Evolutionary conservation across 495 filamentous ascomycete species (phyloP).

Genomic region (Acidiella bohemica): DNA sequence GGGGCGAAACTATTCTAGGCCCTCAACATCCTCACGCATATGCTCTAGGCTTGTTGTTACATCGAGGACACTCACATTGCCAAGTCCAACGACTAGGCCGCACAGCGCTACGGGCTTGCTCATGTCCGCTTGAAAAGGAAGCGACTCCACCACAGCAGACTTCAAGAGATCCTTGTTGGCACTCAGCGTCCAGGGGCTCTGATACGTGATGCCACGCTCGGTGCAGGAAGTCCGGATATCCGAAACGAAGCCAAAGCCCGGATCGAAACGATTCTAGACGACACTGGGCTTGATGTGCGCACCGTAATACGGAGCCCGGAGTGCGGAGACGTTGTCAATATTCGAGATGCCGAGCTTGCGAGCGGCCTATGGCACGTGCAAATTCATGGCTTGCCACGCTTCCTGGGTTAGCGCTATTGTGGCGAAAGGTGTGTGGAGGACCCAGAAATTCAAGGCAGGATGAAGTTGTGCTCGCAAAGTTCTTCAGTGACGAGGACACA

Average conservation of each 20-base stretch:
- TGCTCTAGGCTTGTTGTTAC: no score
- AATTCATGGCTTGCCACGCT: constrained; percentile 50
- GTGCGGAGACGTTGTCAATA: constrained; percentile 35
- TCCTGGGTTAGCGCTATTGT: constrained; percentile 44
- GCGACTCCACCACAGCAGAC: constrained; percentile 35
- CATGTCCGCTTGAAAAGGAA: constrained; percentile 37
- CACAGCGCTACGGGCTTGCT: constrained; percentile 50
- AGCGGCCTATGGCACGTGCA: constrained; percentile 50
- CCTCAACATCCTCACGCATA: no score
- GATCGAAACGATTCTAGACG: constrained; percentile 66
- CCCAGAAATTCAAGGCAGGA: constrained; percentile 40
- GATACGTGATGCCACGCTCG: constrained; percentile 47
- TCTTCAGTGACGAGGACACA: constrained; percentile 52
- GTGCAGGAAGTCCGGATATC: constrained; percentile 49
- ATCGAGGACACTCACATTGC: constrained; percentile 40
- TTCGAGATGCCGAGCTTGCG: constrained; percentile 65
- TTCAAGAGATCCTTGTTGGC: constrained; percentile 50
- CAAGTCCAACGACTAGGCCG: constrained; percentile 48
- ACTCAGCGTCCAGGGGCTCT: constrained; percentile 69
- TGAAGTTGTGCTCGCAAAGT: constrained; percentile 34
- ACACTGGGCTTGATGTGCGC: constrained; percentile 43
- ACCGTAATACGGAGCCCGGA: constrained; percentile 37
- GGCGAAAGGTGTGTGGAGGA: constrained; percentile 57
- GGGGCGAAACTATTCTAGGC: no score
- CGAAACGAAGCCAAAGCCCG: constrained; percentile 45